Conservation (phyloP, 352 stramenopile genomes). For the Pythium myriotylum region DNA sequence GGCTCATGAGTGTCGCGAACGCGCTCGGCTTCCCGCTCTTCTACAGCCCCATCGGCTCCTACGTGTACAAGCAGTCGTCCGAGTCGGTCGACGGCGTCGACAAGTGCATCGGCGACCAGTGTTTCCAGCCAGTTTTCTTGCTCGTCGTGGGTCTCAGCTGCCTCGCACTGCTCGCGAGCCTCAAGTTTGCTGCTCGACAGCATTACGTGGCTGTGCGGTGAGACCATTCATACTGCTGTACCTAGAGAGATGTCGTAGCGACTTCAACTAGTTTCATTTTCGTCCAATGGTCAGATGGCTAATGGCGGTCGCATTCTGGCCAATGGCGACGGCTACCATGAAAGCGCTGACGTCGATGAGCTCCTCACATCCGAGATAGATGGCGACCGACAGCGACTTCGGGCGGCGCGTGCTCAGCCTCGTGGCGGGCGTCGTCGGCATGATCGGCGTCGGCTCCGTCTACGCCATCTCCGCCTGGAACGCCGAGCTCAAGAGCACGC, state of each 20-base stretch:
- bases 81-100: slow-evolving; percentile 38
- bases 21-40: slow-evolving; percentile 74
- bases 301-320: background rate
- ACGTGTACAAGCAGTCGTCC: slow-evolving; percentile 52
- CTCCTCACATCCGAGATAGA: background rate
- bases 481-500: slow-evolving; percentile 72
- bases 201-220: slow-evolving; percentile 26
- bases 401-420: slow-evolving; percentile 42
- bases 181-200: slow-evolving; percentile 49
- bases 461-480: slow-evolving; percentile 88
- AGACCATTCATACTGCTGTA: background rate
- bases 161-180: slow-evolving; percentile 52
- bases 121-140: slow-evolving; percentile 68
- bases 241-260: background rate
- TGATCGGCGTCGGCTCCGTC: slow-evolving; percentile 74
- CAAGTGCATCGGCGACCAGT: slow-evolving; percentile 59
- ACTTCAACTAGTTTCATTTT: slow-evolving; percentile 19
- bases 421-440: slow-evolving; percentile 58
- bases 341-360: background rate
- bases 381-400: slow-evolving; percentile 8
- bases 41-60: slow-evolving; percentile 66
- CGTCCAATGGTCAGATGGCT: slow-evolving; percentile 6
- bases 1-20: slow-evolving; percentile 74
- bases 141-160: slow-evolving; percentile 54
- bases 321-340: slow-evolving; percentile 11